Base-by-base conservation (phyloP, 2,329 filamentous ascomycete species). In the Calonectria multiphialidica region DNA sequence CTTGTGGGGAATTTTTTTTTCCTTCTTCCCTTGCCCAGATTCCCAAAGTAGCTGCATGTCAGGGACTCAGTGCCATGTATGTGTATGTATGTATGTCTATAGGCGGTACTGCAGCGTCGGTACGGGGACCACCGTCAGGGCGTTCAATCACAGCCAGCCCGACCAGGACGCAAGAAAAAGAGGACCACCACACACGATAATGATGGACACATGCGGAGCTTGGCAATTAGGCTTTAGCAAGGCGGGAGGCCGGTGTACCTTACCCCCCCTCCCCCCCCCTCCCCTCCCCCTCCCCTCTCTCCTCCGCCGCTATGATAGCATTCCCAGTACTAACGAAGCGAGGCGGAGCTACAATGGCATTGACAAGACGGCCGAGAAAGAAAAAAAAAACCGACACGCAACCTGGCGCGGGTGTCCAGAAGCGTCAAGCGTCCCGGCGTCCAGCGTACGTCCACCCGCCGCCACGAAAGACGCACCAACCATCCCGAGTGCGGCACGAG, bases 21-120 rank as follows among this genome's bases (percentile, higher is more conserved):
- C n/a, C n/a, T n/a, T n/a, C n/a, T n/a, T n/a, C 21, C 53, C 75
- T 62, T 42, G 25, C 35, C 33, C 65, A 44, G 49, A 23, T 45
- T 69, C 66, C 62, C 67, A 49, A 70, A 63, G 65, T 53, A 23
- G 68, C 66, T 72, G 74, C 72, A 74, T 72, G 66, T 72, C 72
- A 75, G 69, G 72, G 59, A 73, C 47, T 62, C 64, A 59, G 53
- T 59, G 53, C 53, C 30, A 59, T 59, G 53, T 57, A 33, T 59
- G 21, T n/a, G 33, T 40, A 57, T 33, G 30, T 28, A 59, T 57
- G n/a, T 59, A 21, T 40, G 10, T 30, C 6, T 49, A 28, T 40
- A 25, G 33, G 35, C 53, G 23, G 53, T 28, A 40, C 53, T 59
- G 53, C 53, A 59, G 53, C 15, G 37, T 59, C 53, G 12, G 53